Base-by-base conservation (phyloP, 768 basidiomycete genomes). In the Mycena vitilis region DNA sequence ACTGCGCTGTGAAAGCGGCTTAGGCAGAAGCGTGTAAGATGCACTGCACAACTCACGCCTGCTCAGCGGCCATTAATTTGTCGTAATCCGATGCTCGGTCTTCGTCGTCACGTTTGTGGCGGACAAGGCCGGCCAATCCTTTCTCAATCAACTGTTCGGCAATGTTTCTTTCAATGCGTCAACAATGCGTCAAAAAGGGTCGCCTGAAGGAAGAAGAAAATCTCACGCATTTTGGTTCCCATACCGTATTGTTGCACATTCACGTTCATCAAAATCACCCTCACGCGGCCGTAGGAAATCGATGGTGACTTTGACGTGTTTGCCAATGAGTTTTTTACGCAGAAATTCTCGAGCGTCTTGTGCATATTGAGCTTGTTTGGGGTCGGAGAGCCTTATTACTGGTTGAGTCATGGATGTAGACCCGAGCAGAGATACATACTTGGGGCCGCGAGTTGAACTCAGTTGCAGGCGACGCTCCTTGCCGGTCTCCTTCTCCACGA, bases 31-130 rank as follows among this genome's bases (percentile, higher is more conserved):
- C 2, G 22, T 40, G 5, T 60, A 30, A 16, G 20, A 13, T 20
- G 22, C 20, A 22, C 42, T 22, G 38, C 16, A 8, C 5, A 30
- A 84, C 93, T 80, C 73, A 96, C 95, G 82, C 82, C 82, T 96
- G 95, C 78, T 99, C 97, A 10, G 96, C 98, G 36, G 91, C 89
- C 87, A 98, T 95, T 51, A 99, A 83, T 81, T 95, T 96, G 81
- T 99, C 98, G 71, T 95, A 95, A 76, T 98, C 97, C 8, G 92
- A 86, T n/a, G 96, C 96, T 54, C 96, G 88, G 73, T 96, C 94
- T 78, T 99, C 97, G 75, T 99, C 97, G 73, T 97, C 96, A 23
- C 95, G 89, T 75, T 91, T 93, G 80, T 99, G 97, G 53, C 97
- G 90, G 34, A 99, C 89, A 12, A 93, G 92, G 63, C 89, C 92